Conservation (phyloP, 2,329 filamentous ascomycete species). For the Fonsecaea multimorphosa region DNA sequence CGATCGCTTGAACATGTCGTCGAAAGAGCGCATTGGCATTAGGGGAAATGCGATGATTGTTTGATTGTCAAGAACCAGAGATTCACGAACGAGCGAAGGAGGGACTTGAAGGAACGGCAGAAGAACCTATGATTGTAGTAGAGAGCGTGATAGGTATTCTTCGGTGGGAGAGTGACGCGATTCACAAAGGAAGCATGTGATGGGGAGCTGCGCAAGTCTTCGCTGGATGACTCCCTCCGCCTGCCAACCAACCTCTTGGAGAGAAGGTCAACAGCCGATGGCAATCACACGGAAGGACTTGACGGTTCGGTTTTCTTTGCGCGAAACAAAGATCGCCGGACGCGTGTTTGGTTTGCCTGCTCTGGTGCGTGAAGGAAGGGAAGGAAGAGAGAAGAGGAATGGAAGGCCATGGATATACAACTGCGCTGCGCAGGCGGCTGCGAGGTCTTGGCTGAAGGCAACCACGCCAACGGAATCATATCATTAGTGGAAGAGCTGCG, state of each 20-base stretch:
- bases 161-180: constrained; percentile 42
- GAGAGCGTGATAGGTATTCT: constrained; percentile 48
- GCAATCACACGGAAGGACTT: constrained; percentile 37
- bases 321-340: constrained; percentile 33
- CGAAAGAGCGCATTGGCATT: constrained; percentile 42
- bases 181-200: constrained; percentile 58
- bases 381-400: constrained; percentile 22
- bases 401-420: constrained; percentile 28
- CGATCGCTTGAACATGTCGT: constrained; percentile 89
- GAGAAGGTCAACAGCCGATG: constrained; percentile 31
- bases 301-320: constrained; percentile 33
- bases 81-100: constrained; percentile 55
- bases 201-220: constrained; percentile 62
- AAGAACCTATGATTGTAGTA: constrained; percentile 48
- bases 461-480: constrained; percentile 31
- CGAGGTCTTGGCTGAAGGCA: constrained; percentile 32
- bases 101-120: constrained; percentile 49
- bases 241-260: constrained; percentile 35
- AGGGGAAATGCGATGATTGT: constrained; percentile 28
- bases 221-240: constrained; percentile 44
- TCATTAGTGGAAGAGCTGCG: constrained; percentile 22
- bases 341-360: constrained; percentile 37
- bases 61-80: constrained; percentile 39
- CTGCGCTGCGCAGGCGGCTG: constrained; percentile 36
- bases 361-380: constrained; percentile 39